Percentiles rank a stretch among this genome's conserved stretches.
Conservation (phyloP, 805 yeast genomes). For the Kodamaea neixiangensis region DNA sequence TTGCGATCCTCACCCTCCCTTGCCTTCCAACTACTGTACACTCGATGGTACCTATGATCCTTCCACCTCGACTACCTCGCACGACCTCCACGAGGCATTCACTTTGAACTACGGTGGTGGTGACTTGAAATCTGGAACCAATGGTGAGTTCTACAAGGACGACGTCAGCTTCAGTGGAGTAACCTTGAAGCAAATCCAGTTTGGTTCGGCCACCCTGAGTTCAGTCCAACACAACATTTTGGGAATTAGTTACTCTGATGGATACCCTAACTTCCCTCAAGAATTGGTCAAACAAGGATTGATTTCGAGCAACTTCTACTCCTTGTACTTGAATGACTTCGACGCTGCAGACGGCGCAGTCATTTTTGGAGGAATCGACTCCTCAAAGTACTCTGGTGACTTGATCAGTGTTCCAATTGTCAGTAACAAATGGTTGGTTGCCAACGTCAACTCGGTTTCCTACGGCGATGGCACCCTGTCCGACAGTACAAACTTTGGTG, state of each 20-base stretch:
- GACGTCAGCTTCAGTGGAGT: conserved; percentile 9
- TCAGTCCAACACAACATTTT: conserved; percentile 1
- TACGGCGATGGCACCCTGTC: neutral
- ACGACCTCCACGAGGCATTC: conserved; percentile 1
- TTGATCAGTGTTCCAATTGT: conserved; percentile 29
- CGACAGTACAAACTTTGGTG: conserved; percentile 28
- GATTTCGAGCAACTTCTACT: conserved; percentile 57
- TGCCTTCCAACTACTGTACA: neutral
- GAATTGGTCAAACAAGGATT: conserved; percentile 58
- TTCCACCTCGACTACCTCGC: conserved; percentile 10
- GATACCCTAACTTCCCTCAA: conserved; percentile 70
- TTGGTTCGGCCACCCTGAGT: conserved; percentile 10
- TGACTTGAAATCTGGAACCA: neutral
- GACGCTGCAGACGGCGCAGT: conserved; percentile 50
- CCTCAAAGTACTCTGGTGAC: conserved; percentile 58
- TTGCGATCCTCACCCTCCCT: neutral
- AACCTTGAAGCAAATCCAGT: conserved; percentile 7
- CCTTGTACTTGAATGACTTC: conserved; percentile 56
- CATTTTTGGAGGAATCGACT: conserved; percentile 73
- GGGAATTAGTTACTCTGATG: neutral
- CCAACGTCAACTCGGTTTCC: conserved; percentile 1
- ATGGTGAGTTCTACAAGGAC: conserved; percentile 12
- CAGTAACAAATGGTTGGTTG: neutral
- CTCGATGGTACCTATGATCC: conserved; percentile 11
- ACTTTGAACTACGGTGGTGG: conserved; percentile 6